Evolutionary conservation across 192 early-diverging fungal genomes (phyloP).

Genomic region (Podila epicladia): DNA sequence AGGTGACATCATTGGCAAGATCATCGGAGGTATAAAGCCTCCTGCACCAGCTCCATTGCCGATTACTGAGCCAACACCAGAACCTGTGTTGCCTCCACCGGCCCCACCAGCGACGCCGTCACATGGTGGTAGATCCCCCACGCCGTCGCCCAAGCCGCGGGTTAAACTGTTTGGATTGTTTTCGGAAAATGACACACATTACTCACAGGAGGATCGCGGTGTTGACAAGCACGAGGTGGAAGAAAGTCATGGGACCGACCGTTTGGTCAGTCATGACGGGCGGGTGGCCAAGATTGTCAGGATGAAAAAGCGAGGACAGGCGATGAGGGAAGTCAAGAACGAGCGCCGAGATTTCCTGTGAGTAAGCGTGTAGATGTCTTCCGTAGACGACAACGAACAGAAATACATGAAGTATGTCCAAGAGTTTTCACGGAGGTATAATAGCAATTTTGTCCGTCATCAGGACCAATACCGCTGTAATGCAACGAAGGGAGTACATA

Average conservation of each 20-base stretch:
- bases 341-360: neutral
- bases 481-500: too few species aligned
- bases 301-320: neutral
- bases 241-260: too few species aligned
- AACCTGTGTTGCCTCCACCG: neutral
- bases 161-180: neutral
- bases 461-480: too few species aligned
- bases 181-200: neutral
- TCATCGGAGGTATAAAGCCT: neutral
- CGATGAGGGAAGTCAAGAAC: neutral
- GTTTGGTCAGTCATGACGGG: slow-evolving; percentile 11
- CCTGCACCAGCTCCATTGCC: neutral
- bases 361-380: neutral
- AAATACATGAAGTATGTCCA: neutral
- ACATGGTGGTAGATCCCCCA: too few species aligned
- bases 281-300: slow-evolving; percentile 15
- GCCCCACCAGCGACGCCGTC: too few species aligned
- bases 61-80: neutral
- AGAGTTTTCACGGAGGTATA: too few species aligned
- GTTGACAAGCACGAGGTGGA: neutral
- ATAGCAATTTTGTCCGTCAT: too few species aligned
- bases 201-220: neutral
- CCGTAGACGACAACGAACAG: neutral
- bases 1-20: neutral
- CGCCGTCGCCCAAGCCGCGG: neutral